These are phyloP conservation scores for Flammula alnicola DNA, from an alignment of 1,284 basidiomycete species.

Conservation along the genomic window DNA sequence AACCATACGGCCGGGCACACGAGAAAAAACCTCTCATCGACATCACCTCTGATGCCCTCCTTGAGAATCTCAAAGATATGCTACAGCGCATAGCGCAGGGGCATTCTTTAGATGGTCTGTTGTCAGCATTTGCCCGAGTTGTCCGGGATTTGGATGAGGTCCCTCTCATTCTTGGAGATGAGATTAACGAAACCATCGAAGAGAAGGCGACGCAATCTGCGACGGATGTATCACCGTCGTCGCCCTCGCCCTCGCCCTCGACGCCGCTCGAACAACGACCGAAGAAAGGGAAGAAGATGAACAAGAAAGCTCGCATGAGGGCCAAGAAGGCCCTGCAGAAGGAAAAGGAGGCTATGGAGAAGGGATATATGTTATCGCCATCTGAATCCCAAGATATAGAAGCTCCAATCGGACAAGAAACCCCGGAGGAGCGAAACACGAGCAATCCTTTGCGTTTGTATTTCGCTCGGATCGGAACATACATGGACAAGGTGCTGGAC, in stretches of 20 bases:
- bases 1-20: constrained; percentile 15
- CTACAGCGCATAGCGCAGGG: constrained; percentile 47
- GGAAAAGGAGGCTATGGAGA: no score
- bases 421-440: neutral
- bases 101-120: constrained; percentile 41
- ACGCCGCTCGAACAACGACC: no score
- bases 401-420: constrained; percentile 1
- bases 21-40: constrained; percentile 12
- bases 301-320: constrained; percentile 20
- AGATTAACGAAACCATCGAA: constrained; percentile 16
- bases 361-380: neutral
- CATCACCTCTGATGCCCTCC: constrained; percentile 25
- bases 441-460: constrained; percentile 23
- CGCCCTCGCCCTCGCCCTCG: neutral
- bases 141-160: constrained; percentile 22
- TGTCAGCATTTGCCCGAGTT: constrained; percentile 31
- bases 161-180: constrained; percentile 18
- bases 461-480: constrained; percentile 37
- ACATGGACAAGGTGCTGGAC: constrained; percentile 42
- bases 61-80: constrained; percentile 40
- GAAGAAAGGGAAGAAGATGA: constrained; percentile 17
- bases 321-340: constrained; percentile 17
- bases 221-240: neutral
- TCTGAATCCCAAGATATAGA: constrained; percentile 13
- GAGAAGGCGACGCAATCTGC: constrained; percentile 9